Evolutionary conservation across 176 grass and related monocot species (phyloP), one percentile per base, ranked within the genome.

Genomic region (sorghum (Sorghum bicolor)): DNA sequence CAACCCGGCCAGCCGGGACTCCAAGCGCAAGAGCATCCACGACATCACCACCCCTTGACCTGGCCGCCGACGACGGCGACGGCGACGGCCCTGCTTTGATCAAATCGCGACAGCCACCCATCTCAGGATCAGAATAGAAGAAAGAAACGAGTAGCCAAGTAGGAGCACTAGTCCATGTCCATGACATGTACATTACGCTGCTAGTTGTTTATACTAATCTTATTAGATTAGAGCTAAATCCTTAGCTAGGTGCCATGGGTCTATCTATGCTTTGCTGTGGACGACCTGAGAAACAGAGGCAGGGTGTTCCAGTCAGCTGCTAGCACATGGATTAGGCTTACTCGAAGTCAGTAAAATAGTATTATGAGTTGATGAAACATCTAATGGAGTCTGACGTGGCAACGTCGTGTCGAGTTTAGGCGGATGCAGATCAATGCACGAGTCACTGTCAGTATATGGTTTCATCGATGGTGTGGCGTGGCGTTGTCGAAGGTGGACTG

Each of bases 1-100:
- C 68, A 92, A 88, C 77, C 80, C 83, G 41, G 81, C 45, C 39
- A 74, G 71, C 4, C 73, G 89, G 33, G 93, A 98, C 66, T 88
- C 90, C 41, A 98, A 95, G 87, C 89, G 93, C 53, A 98, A 92
- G 87, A 98, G 96, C 87, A 98, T 98, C 83, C 91, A 98, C 77
- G 96, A 98, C 87, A 95, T 98, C 87, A 98, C 91, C 52, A 84
- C 86, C 2, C 91, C 89, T 13, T 95, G 77, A 83, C 33, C n/a
- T 3, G 8, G 24, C 16, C 39, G 77, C 5, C 25, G 38, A 5
- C 65, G 86, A 64, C 66, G 74, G 17, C 87, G 64, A 63, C 77
- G 15, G 39, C 39, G 44, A 47, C 44, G 44, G 44, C 44, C 14
- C 57, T 26, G 22, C 60, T 28, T 28, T 28, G 25, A 25, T 14